Percentiles rank a stretch among this genome's conserved stretches.
Conservation (phyloP, 1,139 yeast genomes). For the Fermentozyma sake region DNA sequence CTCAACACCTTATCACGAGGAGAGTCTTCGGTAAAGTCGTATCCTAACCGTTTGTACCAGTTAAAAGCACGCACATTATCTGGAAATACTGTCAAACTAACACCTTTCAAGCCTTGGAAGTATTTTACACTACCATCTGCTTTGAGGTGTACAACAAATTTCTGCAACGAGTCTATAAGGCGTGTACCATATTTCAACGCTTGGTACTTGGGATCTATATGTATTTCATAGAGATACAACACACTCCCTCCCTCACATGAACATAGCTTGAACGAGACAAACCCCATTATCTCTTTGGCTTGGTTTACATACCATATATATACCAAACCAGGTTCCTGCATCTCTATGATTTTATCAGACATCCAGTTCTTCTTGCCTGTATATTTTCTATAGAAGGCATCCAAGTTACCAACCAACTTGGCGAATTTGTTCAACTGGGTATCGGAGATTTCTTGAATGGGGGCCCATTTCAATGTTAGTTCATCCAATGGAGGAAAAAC, state of each 20-base stretch:
- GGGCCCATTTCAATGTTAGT: too few relatives aligned
- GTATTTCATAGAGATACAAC: conserved; percentile 54
- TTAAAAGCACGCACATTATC: conserved; percentile 37
- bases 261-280: conserved; percentile 40
- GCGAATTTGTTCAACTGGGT: conserved; percentile 11
- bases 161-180: conserved; percentile 29
- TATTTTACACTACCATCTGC: conserved; percentile 1
- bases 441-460: conserved; percentile 10
- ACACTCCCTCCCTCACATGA: conserved; percentile 22
- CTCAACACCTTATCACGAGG: conserved; percentile 41
- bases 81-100: conserved; percentile 49
- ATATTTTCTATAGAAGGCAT: conserved; percentile 20
- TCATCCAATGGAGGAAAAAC: conserved; percentile 2
- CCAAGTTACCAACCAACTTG: conserved; percentile 26
- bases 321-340: conserved; percentile 41
- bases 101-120: conserved; percentile 19
- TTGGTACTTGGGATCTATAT: conserved; percentile 30
- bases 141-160: conserved; percentile 9
- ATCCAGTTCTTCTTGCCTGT: conserved; percentile 42
- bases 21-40: conserved; percentile 32
- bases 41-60: conserved; percentile 44
- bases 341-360: conserved; percentile 38
- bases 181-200: conserved; percentile 28
- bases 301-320: conserved; percentile 27
- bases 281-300: conserved; percentile 27